Evolutionary conservation across 106 monocot species (phyloP), one percentile per base, ranked within the genome.

Genomic region (Allium fistulosum): DNA sequence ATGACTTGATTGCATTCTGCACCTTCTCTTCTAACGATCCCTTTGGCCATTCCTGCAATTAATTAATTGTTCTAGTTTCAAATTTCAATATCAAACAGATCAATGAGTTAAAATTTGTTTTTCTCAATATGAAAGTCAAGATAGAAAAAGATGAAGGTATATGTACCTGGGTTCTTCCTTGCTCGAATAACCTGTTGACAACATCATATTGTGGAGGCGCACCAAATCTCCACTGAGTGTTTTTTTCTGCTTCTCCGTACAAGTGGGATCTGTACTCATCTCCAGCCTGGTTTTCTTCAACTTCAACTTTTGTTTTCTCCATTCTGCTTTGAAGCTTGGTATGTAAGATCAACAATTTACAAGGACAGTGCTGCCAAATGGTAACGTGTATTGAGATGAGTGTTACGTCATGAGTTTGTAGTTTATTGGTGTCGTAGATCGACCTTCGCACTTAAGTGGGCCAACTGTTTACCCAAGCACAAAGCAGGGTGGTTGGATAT

Each of bases 1-100:
- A 92, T 14, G 84, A 82, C 75, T 92, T 92, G 16, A 92, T 79
- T 10, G 85, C 80, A 72, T 85, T 88, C 68, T 93, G 92, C 50
- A 93, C 79, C 18, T 48, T 80, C 71, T 85, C 92, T 49, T 92
- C 88, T 18, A 92, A 49, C 6, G 88, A 92, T 16, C 66, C 66
- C 66, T 66, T 66, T n/a, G 66, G 66, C 66, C 66, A 66, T 11
- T 66, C 66, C 66, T 51, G 66, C 26, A 1, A 22, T 22, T 22
- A 66, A 65, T 17, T 26, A 66, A n/a, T 61, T 27, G 53, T 55
- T 55, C 6, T 8, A 55, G 6, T 4, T 55, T 55, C 53, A 12
- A 3, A 15, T 12, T 12, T 55, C 53, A 27, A 61, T 5, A 61
- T 61, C 8, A 17, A 61, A 9, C n/a, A 59, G 22, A 15, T 59